Conservation (phyloP, 2,329 filamentous ascomycete genomes). For the Zymoseptoria pseudotritici region DNA sequence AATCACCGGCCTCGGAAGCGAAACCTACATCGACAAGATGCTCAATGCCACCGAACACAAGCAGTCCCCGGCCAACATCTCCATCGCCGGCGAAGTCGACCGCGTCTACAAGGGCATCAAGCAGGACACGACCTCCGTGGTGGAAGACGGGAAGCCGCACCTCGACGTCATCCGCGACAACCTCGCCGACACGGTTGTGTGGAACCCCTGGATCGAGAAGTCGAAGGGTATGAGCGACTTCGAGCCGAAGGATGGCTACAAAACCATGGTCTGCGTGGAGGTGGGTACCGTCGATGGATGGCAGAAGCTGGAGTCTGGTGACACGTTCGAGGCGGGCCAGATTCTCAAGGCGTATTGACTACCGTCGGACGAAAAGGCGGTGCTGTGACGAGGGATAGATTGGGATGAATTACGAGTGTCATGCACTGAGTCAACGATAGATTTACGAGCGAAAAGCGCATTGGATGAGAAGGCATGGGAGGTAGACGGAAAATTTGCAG, state of each 20-base stretch:
- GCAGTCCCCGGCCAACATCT: conserved; percentile 57
- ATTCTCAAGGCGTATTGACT: conserved; percentile 35
- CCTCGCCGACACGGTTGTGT: conserved; percentile 81
- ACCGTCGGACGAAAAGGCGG: not conserved
- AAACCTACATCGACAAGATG: conserved; percentile 77
- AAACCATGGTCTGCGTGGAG: conserved; percentile 91
- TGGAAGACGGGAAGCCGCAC: conserved; percentile 54
- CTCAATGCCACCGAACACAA: conserved; percentile 55
- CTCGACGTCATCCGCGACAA: conserved; percentile 78
- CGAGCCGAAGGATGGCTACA: conserved; percentile 78
- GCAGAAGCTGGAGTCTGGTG: conserved; percentile 68
- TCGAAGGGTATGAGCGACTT: conserved; percentile 78
- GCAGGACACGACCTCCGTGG: conserved; percentile 56
- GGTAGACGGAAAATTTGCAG: not conserved
- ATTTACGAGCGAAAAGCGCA: not conserved
- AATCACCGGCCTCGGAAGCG: conserved; percentile 68
- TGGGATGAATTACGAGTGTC: not conserved
- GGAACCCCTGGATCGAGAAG: conserved; percentile 94
- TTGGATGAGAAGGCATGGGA: not conserved
- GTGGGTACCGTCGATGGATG: conserved; percentile 75
- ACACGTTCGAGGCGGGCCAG: conserved; percentile 59
- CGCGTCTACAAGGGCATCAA: conserved; percentile 69
- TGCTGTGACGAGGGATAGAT: not conserved
- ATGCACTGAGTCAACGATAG: not conserved
- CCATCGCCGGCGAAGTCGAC: conserved; percentile 74